phyloP scores from a whole-genome alignment of 2,329 filamentous ascomycete species.

The Microsporum canis region DNA sequence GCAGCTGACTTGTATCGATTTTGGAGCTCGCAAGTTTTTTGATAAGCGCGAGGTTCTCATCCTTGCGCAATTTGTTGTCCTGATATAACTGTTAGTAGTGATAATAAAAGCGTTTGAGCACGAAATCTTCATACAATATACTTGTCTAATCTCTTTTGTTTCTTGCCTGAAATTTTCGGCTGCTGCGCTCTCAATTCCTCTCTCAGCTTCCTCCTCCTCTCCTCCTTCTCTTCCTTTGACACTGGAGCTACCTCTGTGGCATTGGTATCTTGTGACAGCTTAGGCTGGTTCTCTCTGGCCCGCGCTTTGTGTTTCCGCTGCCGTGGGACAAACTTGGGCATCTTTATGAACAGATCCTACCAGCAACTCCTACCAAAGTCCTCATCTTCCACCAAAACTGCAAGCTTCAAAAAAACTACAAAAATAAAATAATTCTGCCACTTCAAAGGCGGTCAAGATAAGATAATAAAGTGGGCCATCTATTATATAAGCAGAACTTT shows the following conservation, averaged over 20 bases:
- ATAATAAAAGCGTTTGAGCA: neutral
- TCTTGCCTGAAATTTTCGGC: conserved; percentile 50
- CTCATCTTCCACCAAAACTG: neutral
- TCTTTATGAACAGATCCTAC: conserved; percentile 14
- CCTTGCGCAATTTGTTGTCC: conserved; percentile 87
- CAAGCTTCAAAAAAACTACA: neutral
- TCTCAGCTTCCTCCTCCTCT: conserved; percentile 41
- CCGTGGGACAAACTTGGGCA: conserved; percentile 43
- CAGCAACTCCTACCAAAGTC: neutral
- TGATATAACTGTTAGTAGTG: conserved; percentile 18
- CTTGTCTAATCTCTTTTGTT: conserved; percentile 57
- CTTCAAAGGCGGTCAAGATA: conserved; percentile 12
- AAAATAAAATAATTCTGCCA: conserved; percentile 13
- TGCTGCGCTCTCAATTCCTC: conserved; percentile 45
- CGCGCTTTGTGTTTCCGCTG: conserved; percentile 47
- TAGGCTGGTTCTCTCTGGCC: conserved; percentile 20
- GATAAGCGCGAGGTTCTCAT: conserved; percentile 75
- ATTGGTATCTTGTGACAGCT: conserved; percentile 37
- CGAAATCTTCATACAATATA: conserved; percentile 45
- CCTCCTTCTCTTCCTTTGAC: conserved; percentile 44
- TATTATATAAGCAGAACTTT: neutral
- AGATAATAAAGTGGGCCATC: neutral
- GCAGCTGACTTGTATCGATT: conserved; percentile 69
- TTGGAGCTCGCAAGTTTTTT: conserved; percentile 62
- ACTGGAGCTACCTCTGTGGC: conserved; percentile 32